Evolutionary conservation across 768 basidiomycete genomes (phyloP), one percentile per base, ranked within the genome.

Genomic region (Hirschioporus abietinus): DNA sequence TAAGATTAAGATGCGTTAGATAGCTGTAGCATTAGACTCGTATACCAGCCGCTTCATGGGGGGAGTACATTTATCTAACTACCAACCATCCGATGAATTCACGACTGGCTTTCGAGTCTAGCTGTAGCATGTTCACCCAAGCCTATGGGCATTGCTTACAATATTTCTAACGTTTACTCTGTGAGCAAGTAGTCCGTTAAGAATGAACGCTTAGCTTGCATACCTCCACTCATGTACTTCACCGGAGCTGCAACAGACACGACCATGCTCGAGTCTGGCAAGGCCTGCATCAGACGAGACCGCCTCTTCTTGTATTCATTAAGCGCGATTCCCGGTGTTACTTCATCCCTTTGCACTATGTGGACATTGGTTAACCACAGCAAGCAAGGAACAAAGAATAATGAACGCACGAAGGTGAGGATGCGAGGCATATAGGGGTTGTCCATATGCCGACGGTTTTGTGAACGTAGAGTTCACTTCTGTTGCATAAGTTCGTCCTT

Each of bases 201-300:
- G 59, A 64, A 60, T 66, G 69, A 52, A 18, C 17, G 6, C 17
- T 24, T 18, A 18, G 15, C 9, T 59, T 67, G 85, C 88, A 74
- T 76, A 91, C 91, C 89, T 73, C 82, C 86, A 70, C 86, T 89
- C 90, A 95, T 94, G 74, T 90, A 94, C 76, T 95, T 93, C 66
- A 95, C 79, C 1, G 89, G 86, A 1, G 90, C 92, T 7, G 92
- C 89, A 10, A 91, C 83, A 23, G 87, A 87, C 5, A 97, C 83
- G 25, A 93, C 95, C 26, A 91, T 69, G 66, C 88, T 88, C 60
- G 86, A 84, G 18, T 88, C 86, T 0, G 92, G 92, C 15, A 99
- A 79, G 30, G 77, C 75, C 27, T 89, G 82, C 87, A 99, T 90
- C 35, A 99, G 80, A 20, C 76, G 82, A 68, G 76, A 79, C 66